These are phyloP conservation scores for Leishmania turanica DNA, from an alignment of 208 protist genomes.

Conservation along the genomic window DNA sequence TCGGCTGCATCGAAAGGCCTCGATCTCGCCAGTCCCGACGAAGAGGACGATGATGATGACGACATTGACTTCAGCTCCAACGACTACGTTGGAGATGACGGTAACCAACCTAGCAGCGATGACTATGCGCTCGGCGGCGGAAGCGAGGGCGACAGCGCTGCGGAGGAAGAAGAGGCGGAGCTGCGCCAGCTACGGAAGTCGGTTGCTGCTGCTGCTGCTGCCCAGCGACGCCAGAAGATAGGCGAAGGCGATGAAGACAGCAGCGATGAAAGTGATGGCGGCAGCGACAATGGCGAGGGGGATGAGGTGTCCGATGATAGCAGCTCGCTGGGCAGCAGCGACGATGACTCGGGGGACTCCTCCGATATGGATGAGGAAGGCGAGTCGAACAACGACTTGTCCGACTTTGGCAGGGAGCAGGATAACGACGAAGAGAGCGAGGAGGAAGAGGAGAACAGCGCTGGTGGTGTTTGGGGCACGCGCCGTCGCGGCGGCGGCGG, in stretches of 20 bases:
- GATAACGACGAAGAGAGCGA: constrained; percentile 27
- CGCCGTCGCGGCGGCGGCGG: not conserved
- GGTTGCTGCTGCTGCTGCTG: constrained; percentile 14
- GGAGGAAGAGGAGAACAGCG: constrained; percentile 8
- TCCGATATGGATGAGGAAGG: constrained; percentile 2
- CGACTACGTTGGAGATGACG: constrained; percentile 56
- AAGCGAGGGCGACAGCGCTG: constrained; percentile 28
- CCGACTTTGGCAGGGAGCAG: constrained; percentile 1
- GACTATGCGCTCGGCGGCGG: constrained; percentile 30
- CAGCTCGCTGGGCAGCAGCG: not conserved
- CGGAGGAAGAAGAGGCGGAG: constrained; percentile 29
- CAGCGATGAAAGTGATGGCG: constrained; percentile 3
- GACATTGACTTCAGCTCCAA: constrained; percentile 31
- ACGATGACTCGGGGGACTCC: not conserved
- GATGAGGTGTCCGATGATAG: not conserved
- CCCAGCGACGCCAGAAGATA: not conserved
- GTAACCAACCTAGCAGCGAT: constrained; percentile 59
- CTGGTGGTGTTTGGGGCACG: not conserved
- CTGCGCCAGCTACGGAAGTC: constrained; percentile 30
- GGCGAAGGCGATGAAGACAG: not conserved
- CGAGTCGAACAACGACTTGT: constrained; percentile 20
- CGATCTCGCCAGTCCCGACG: constrained; percentile 2
- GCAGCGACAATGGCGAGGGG: constrained; percentile 7
- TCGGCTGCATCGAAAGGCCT: not conserved
- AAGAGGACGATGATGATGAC: constrained; percentile 11